Percentiles rank a stretch among this genome's conserved stretches.
phyloP scores from a whole-genome alignment of 2,329 filamentous ascomycete genomes.

The Colletotrichum spaethianum region DNA sequence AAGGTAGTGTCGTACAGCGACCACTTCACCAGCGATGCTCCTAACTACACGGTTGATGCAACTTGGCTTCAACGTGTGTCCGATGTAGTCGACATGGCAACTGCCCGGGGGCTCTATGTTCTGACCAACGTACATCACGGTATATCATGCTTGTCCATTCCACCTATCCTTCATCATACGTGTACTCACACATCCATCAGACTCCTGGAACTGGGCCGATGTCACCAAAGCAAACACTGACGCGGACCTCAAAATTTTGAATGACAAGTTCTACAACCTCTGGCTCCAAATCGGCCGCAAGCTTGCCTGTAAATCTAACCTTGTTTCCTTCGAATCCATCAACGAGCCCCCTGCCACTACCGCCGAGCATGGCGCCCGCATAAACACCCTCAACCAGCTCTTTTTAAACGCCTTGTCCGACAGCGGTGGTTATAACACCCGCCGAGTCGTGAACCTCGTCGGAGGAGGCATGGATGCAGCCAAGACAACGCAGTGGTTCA shows the following conservation, averaged over 20 bases:
- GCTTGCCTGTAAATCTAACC: constrained; percentile 67
- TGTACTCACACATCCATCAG: constrained; percentile 44
- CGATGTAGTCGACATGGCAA: constrained; percentile 70
- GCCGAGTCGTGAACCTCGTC: constrained; percentile 69
- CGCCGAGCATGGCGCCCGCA: constrained; percentile 61
- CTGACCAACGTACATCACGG: constrained; percentile 72
- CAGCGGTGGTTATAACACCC: constrained; percentile 68
- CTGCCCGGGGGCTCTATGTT: constrained; percentile 63
- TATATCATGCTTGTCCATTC: constrained; percentile 27
- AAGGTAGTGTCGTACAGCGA: constrained; percentile 69
- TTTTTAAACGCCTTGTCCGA: constrained; percentile 68
- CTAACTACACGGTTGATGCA: constrained; percentile 67
- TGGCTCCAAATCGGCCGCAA: constrained; percentile 71
- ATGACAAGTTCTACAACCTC: constrained; percentile 68
- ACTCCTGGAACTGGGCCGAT: constrained; percentile 72
- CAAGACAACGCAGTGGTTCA: constrained; percentile 70
- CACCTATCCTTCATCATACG: background rate
- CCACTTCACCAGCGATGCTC: constrained; percentile 66
- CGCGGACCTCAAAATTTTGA: constrained; percentile 65
- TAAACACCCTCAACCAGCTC: constrained; percentile 70
- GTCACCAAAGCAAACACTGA: constrained; percentile 53
- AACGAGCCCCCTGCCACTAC: constrained; percentile 71
- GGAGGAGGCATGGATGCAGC: constrained; percentile 62
- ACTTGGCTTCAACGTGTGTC: constrained; percentile 70
- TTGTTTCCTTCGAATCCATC: constrained; percentile 71